Evolutionary conservation across 352 stramenopile species (phyloP), one percentile per base, ranked within the genome.

Genomic region (Phytophthora pistaciae): DNA sequence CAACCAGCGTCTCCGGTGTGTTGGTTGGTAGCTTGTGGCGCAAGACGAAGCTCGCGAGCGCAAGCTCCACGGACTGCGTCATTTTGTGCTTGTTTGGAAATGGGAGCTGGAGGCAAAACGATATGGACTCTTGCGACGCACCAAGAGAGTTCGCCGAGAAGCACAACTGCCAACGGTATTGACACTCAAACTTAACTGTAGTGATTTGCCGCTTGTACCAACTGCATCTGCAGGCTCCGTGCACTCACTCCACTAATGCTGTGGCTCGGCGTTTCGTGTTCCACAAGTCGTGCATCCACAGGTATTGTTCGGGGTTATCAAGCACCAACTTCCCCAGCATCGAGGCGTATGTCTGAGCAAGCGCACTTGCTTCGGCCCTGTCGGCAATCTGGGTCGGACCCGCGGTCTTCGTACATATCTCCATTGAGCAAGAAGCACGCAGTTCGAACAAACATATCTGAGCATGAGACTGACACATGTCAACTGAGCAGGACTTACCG

Each of bases 271-370:
- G 64, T 16, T 68, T 70, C 10, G 31, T 56, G 25, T 49, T 74
- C 79, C 82, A 90, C 16, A 90, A 68, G 50, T 89, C 66, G 55
- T 88, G 81, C 46, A 89, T 79, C 83, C 82, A 90, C 14, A 89
- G 62, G 42, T 91, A 89, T 64, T 91, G 83, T 46, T 61, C 73
- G 2, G 81, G 74, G 27, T 80, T 50, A 10, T 69, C 46, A 2
- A 33, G 54, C 5, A 89, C 66, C 7, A 82, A 36, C 18, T 71
- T 60, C 40, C 87, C 80, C 44, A 91, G 62, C 36, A 72, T 60
- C 1, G 27, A 48, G 0, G 83, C 81, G 58, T 85, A 91, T 36
- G 56, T 72, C 56, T 88, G 77, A 14, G 73, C 83, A 33, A 88
- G 48, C 7, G 27, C 49, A 16, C 63, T 53, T 7, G 52, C 64